Conservation (phyloP, 805 yeast species). For the Kodamaea hsintzibuensis region DNA sequence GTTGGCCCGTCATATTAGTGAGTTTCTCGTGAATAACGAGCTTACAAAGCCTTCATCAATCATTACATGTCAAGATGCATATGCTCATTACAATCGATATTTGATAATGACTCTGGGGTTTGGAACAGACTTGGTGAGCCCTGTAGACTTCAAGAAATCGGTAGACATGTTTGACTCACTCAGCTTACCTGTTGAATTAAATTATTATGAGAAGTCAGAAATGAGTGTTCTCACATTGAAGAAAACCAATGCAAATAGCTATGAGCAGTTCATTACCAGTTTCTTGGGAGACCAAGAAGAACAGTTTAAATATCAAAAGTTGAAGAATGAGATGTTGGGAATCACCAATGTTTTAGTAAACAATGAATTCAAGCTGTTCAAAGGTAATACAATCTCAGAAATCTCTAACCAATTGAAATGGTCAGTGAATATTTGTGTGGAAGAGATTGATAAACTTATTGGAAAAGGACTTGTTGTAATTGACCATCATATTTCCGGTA, state of each 20-base stretch:
- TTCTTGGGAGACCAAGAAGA: conserved; percentile 25
- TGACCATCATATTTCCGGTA: conserved; percentile 69
- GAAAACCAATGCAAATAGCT: conserved; percentile 22
- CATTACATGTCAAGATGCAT: conserved; percentile 43
- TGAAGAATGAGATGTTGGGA: conserved; percentile 23
- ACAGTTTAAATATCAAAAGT: conserved; percentile 24
- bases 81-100: conserved; percentile 42
- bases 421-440: conserved; percentile 65
- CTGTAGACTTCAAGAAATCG: conserved; percentile 65
- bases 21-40: conserved; percentile 49
- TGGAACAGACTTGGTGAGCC: conserved; percentile 66
- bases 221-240: conserved; percentile 33
- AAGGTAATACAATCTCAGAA: conserved; percentile 40
- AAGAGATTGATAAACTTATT: conserved; percentile 63
- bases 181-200: conserved; percentile 54
- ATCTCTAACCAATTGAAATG: conserved; percentile 56
- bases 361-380: conserved; percentile 23
- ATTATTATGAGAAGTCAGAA: conserved; percentile 34
- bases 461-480: conserved; percentile 56
- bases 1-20: conserved; percentile 76
- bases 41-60: conserved; percentile 35
- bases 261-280: conserved; percentile 28
- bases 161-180: conserved; percentile 56
- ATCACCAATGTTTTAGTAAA: conserved; percentile 18
- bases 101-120: conserved; percentile 38